phyloP scores from a whole-genome alignment of 2,329 filamentous ascomycete genomes.

The Diaporthe caulivora region DNA sequence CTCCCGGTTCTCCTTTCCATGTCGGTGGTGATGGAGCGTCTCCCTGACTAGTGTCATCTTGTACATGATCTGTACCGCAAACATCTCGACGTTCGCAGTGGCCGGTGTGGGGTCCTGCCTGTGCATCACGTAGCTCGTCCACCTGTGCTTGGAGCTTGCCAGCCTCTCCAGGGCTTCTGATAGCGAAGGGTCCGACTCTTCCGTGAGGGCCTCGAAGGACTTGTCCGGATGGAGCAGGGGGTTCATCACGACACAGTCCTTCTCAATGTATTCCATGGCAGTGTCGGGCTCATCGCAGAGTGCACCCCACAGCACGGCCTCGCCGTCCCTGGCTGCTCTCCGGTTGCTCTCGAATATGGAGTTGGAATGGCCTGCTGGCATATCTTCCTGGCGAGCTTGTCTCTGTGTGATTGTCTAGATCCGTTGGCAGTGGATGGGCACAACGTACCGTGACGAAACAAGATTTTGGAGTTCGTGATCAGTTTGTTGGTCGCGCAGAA shows the following conservation, averaged over 20 bases:
- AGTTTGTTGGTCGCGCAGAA: neutral
- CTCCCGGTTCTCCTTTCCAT: neutral
- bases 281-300: conserved; percentile 20
- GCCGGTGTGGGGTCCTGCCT: conserved; percentile 30
- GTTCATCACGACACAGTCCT: conserved; percentile 35
- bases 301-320: conserved; percentile 31
- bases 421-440: neutral
- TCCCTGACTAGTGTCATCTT: conserved; percentile 31
- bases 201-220: conserved; percentile 28
- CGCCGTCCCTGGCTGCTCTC: conserved; percentile 32
- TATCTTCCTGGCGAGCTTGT: neutral
- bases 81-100: conserved; percentile 34
- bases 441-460: neutral
- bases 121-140: conserved; percentile 36
- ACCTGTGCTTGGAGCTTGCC: conserved; percentile 5
- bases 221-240: conserved; percentile 35
- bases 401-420: neutral
- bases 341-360: conserved; percentile 32
- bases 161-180: conserved; percentile 33
- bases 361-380: conserved; percentile 38
- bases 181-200: conserved; percentile 21
- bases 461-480: neutral
- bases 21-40: neutral
- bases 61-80: conserved; percentile 38
- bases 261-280: conserved; percentile 26